A percentile compares a stretch with the other conserved stretches of the same genome.
phyloP scores from a whole-genome alignment of 2,329 filamentous ascomycete genomes.

The Dactylellina sp. region DNA sequence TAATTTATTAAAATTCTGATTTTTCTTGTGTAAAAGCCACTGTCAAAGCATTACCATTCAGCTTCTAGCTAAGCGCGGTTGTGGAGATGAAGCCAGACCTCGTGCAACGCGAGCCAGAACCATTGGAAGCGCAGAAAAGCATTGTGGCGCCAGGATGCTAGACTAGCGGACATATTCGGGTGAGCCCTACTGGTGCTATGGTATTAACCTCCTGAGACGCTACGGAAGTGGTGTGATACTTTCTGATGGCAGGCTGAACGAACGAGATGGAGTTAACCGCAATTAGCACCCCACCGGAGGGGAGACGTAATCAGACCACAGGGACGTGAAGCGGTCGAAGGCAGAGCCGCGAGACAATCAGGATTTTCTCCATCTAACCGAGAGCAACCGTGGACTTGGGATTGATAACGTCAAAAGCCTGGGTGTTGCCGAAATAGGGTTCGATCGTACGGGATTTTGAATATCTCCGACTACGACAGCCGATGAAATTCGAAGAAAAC shows the following conservation, averaged over 20 bases:
- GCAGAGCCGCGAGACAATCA: conserved; percentile 53
- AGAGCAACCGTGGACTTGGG: conserved; percentile 54
- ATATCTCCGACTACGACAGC: conserved; percentile 34
- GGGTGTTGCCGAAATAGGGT: conserved; percentile 47
- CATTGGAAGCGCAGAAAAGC: conserved; percentile 27
- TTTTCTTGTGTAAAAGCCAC: neutral
- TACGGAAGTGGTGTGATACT: conserved; percentile 23
- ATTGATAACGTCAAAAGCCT: conserved; percentile 37
- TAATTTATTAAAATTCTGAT: conserved; percentile 10
- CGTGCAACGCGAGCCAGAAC: conserved; percentile 42
- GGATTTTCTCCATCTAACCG: conserved; percentile 54
- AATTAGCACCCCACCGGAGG: conserved; percentile 16
- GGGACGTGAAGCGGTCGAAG: conserved; percentile 14
- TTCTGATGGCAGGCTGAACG: neutral
- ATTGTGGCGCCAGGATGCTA: conserved; percentile 26
- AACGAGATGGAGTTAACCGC: conserved; percentile 38
- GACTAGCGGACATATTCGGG: conserved; percentile 39
- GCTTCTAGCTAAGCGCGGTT: conserved; percentile 29
- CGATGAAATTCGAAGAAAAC: conserved; percentile 11
- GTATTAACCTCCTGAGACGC: no score
- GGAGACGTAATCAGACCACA: conserved; percentile 54
- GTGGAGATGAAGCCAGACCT: conserved; percentile 15
- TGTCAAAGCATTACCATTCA: neutral
- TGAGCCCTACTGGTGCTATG: conserved; percentile 7
- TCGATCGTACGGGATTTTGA: conserved; percentile 18